phyloP scores from a whole-genome alignment of 1,284 basidiomycete species.

The Sanghuangporus baumii region DNA sequence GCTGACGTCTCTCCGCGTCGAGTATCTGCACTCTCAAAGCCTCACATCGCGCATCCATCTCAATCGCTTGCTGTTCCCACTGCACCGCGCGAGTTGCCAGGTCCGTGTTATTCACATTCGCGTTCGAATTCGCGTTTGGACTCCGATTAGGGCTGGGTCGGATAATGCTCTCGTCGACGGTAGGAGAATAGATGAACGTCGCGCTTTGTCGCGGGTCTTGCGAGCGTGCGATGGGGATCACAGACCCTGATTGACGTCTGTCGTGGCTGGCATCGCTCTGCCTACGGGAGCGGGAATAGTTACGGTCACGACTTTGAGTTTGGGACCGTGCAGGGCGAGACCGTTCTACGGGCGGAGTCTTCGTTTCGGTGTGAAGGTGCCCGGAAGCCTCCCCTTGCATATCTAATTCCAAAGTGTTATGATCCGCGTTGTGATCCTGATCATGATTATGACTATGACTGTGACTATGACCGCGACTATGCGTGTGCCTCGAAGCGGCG shows the following conservation, averaged over 20 bases:
- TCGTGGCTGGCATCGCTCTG: background rate
- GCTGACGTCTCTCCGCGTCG: background rate
- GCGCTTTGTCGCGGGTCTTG: background rate
- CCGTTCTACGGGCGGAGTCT: background rate
- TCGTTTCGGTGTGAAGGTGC: background rate
- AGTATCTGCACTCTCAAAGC: background rate
- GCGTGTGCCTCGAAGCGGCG: background rate
- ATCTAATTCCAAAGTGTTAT: background rate
- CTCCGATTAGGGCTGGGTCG: background rate
- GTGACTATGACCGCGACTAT: background rate
- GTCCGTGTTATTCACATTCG: background rate
- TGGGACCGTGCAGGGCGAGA: background rate
- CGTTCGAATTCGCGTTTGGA: background rate
- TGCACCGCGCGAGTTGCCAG: background rate
- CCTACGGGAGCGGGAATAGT: background rate
- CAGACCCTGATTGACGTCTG: background rate
- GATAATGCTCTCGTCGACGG: background rate
- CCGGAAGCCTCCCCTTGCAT: background rate
- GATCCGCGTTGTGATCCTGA: background rate
- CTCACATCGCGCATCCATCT: conserved; percentile 1
- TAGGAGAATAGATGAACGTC: background rate
- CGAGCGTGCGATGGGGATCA: background rate
- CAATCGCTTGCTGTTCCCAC: conserved; percentile 4
- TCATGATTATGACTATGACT: background rate
- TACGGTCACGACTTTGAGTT: background rate